Evolutionary conservation across 352 stramenopile genomes (phyloP), one percentile per base, ranked within the genome.

Genomic region (Pythium phragmitis): DNA sequence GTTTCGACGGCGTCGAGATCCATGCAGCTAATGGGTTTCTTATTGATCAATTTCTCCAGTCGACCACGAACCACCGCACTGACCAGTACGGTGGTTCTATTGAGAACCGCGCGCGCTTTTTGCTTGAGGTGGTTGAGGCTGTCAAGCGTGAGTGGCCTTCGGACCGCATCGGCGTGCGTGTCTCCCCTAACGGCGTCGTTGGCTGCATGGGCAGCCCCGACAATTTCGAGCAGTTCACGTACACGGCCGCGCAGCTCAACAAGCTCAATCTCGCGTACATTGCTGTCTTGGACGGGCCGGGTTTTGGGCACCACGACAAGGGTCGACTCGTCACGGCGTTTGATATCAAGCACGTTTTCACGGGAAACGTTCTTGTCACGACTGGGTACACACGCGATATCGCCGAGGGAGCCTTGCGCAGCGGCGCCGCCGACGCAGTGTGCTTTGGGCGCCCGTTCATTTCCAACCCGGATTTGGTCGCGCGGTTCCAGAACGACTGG

Each of bases 21-120:
- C 90, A 97, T 69, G 57, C 16, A 81, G 89, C 85, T 5, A 93
- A 97, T 63, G 90, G 89, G 16, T 97, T 96, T 60, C 69, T 97
- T 17, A 66, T 97, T 53, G 85, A 96, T 62, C 70, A 91, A 60
- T 94, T 94, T 65, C 67, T 96, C 5, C 73, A 88, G 61, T 65
- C 65, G 39, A 68, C 33, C 17, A 60, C 63, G 49, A 96, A 96
- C 72, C 68, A 72, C 17, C 77, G 81, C 48, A 85, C 70, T 0
- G 86, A 94, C 70, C 50, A 76, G 48, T 95, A 94, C 51, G 86
- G 84, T 26, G 84, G 84, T 37, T 78, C 50, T 30, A 59, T 81
- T 21, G 82, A 92, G 56, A 92, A 91, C 60, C 76, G 84, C 28
- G 59, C 63, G 34, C 67, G 73, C 23, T 74, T 92, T 16, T 63